A percentile compares a stretch with the other conserved stretches of the same genome.
These are phyloP conservation scores for Saprolegnia diclina DNA, from an alignment of 352 stramenopile genomes.

Conservation along the genomic window DNA sequence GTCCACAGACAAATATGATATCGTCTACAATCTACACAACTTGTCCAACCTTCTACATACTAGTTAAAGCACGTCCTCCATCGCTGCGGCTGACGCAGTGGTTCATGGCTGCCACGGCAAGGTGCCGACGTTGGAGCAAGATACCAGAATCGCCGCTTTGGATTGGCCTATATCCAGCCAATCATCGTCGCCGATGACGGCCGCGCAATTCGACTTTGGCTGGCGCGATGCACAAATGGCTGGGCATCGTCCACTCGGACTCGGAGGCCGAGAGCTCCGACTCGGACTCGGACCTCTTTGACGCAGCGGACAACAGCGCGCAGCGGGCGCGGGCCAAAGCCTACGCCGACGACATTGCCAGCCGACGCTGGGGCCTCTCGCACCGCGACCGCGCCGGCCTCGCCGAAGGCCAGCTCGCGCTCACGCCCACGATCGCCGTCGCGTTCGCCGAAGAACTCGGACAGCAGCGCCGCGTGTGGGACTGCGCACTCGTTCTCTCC, in stretches of 20 bases:
- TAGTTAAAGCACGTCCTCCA: no score
- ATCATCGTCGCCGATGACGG: neutral
- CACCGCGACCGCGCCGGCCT: conserved; percentile 35
- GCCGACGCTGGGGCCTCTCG: conserved; percentile 20
- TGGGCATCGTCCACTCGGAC: conserved; percentile 25
- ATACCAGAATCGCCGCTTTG: no score
- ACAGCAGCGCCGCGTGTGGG: conserved; percentile 55
- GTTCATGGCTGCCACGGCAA: no score
- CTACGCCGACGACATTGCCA: conserved; percentile 24
- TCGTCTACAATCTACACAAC: no score
- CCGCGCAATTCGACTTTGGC: neutral
- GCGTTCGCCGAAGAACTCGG: conserved; percentile 48
- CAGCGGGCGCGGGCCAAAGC: neutral
- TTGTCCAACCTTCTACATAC: no score
- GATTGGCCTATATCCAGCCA: neutral
- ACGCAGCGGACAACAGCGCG: neutral
- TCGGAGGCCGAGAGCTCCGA: conserved; percentile 13
- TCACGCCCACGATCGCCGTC: conserved; percentile 30
- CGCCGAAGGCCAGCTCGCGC: conserved; percentile 32
- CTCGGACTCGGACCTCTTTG: conserved; percentile 19
- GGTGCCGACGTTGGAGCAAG: no score
- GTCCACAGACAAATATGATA: no score
- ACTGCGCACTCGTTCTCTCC: conserved; percentile 49
- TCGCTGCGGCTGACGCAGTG: no score
- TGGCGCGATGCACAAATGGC: conserved; percentile 25